Evolutionary conservation across 2,329 filamentous ascomycete genomes (phyloP).

Genomic region (Trichothecium roseum): DNA sequence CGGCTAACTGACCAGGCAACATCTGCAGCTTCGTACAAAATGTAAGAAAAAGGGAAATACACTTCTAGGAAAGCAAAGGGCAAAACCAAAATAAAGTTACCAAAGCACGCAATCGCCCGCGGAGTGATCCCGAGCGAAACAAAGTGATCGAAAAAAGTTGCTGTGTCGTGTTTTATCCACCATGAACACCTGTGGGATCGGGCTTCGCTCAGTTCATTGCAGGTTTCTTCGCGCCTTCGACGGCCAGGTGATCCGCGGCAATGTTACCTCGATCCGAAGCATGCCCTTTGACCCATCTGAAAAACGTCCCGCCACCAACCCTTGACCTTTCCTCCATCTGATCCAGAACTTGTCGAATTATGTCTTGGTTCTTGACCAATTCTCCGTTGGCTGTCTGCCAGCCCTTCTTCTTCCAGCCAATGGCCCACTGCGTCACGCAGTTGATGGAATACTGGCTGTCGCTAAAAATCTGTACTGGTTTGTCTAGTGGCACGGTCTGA

Average conservation of each 20-base stretch:
- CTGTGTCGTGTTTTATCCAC: too few species aligned
- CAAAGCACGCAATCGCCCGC: too few species aligned
- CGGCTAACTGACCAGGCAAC: too few species aligned
- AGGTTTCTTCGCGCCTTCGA: slow-evolving; percentile 28
- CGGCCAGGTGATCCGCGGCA: slow-evolving; percentile 70
- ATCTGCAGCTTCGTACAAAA: too few species aligned
- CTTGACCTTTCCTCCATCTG: slow-evolving; percentile 60
- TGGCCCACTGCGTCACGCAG: slow-evolving; percentile 77
- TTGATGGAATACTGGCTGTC: slow-evolving; percentile 88
- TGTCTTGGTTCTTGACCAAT: slow-evolving; percentile 75
- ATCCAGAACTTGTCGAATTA: slow-evolving; percentile 62
- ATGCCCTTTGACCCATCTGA: slow-evolving; percentile 90
- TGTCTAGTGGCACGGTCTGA: slow-evolving; percentile 57
- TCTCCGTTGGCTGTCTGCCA: slow-evolving; percentile 68
- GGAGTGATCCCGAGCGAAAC: too few species aligned
- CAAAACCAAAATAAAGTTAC: too few species aligned
- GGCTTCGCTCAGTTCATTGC: not conserved
- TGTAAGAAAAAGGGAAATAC: too few species aligned
- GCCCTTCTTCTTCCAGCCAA: slow-evolving; percentile 61
- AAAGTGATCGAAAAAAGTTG: too few species aligned
- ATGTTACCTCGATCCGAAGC: slow-evolving; percentile 61
- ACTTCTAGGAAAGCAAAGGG: too few species aligned
- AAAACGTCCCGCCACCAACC: slow-evolving; percentile 52
- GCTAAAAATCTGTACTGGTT: slow-evolving; percentile 67
- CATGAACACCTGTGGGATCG: too few species aligned